Base-by-base conservation (phyloP, 345 rosid genomes). In the Euphorbia tirucalli region DNA sequence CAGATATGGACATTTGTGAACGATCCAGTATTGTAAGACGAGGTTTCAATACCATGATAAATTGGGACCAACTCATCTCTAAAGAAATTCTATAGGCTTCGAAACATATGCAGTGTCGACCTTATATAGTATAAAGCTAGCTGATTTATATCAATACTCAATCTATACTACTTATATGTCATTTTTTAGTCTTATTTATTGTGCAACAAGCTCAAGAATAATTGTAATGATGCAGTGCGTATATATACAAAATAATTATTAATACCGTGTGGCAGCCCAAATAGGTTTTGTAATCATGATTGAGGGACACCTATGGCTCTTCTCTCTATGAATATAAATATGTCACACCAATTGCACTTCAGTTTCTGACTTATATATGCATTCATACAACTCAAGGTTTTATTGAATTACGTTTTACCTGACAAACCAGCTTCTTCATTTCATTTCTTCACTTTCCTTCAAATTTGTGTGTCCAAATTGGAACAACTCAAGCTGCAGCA, bases 281-380 rank as follows among this genome's bases (percentile, higher is more conserved):
- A 46, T 13, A 46, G 14, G 18, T 7, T 46, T 7, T 46, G 52
- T 46, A 46, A 46, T 46, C 16, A 46, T 46, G 52, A 39, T 32
- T 7, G 21, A 21, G 2, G 24, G 41, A 52, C 58, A 57, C 41
- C 66, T 52, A 21, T 4, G 5, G 25, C 11, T n/a, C 56, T 2
- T 43, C 55, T 44, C 22, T 37, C 15, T 19, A 37, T 41, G 3
- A n/a, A 37, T 37, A 63, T 65, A 16, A 21, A 16, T 35, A 19
- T 60, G 48, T 71, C 68, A 71, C 74, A 71, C 74, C 31, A 61
- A 19, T 21, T 46, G 74, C 31, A 61, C 56, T 61, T 66, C 3
- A 10, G 15, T 8, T 69, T 8, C 37, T 15, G 4, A 21, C 24
- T 25, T 3, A 16, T 2, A 32, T 30, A 49, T 48, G 28, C 28